Evolutionary conservation across 2,329 filamentous ascomycete genomes (phyloP).

Genomic region (Dothistroma pini): DNA sequence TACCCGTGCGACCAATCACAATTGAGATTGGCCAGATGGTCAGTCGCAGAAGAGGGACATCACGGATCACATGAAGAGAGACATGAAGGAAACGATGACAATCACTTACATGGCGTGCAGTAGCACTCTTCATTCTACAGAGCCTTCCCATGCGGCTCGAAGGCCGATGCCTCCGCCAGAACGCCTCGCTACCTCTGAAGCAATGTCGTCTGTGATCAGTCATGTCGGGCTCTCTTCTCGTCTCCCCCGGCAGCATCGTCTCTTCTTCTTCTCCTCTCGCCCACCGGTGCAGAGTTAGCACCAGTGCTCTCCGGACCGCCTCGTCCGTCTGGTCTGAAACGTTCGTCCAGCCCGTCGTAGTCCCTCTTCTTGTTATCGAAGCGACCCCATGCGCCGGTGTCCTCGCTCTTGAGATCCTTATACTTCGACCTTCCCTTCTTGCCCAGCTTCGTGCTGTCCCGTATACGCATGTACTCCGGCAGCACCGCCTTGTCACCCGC

Average conservation of each 20-base stretch:
- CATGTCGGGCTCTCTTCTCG: conserved; percentile 45
- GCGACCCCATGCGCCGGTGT: conserved; percentile 81
- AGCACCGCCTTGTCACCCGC: conserved; percentile 72
- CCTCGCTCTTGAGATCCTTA: conserved; percentile 80
- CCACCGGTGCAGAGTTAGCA: conserved; percentile 68
- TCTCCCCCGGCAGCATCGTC: conserved; percentile 39
- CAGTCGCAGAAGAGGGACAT: background rate
- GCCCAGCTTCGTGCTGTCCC: conserved; percentile 90
- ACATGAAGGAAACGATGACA: background rate
- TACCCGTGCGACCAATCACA: background rate
- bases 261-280: conserved; percentile 55
- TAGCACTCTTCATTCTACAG: background rate
- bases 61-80: background rate
- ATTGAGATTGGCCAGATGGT: background rate
- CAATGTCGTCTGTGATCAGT: conserved; percentile 24
- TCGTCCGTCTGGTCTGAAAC: conserved; percentile 62
- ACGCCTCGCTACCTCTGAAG: conserved; percentile 19
- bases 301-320: conserved; percentile 54
- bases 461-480: conserved; percentile 85
- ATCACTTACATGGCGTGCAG: background rate
- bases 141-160: background rate
- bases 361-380: conserved; percentile 50
- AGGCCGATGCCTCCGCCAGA: background rate
- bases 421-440: conserved; percentile 90
- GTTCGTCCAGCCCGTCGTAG: conserved; percentile 56